A percentile compares a stretch with the other conserved stretches of the same genome.
phyloP scores from a whole-genome alignment of 208 protist species.

The Porcisia hertigi region DNA sequence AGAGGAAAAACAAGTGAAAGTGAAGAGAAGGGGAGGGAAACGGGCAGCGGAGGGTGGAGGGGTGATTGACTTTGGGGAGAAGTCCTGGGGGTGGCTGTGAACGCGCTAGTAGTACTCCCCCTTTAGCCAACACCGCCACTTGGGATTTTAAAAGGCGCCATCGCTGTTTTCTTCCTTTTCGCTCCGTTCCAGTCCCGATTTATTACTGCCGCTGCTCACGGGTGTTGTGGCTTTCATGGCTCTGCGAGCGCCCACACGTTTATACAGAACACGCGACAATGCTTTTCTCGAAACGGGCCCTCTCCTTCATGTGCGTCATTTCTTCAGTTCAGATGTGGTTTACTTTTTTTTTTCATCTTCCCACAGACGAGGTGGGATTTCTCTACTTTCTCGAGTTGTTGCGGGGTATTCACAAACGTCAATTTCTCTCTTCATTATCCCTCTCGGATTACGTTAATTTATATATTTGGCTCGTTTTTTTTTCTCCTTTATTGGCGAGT shows the following conservation, averaged over 20 bases:
- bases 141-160: not conserved
- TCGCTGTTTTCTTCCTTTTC: not conserved
- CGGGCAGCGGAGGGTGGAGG: not conserved
- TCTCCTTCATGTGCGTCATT: not conserved
- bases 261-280: not conserved
- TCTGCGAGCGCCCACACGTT: not conserved
- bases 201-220: not conserved
- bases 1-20: not conserved
- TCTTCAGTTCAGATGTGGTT: constrained; percentile 4
- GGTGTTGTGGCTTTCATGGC: not conserved
- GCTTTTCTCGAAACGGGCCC: not conserved
- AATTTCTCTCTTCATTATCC: constrained; percentile 14
- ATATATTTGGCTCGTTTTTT: constrained; percentile 4
- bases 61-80: not conserved
- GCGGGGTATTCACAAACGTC: constrained; percentile 16
- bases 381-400: too few relatives aligned
- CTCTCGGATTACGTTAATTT: not conserved
- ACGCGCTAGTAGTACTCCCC: not conserved
- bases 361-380: too few relatives aligned
- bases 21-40: constrained; percentile 1
- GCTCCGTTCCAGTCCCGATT: not conserved
- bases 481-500: not conserved
- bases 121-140: not conserved
- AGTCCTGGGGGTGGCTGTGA: not conserved
- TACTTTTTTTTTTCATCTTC: constrained; percentile 14